These are phyloP conservation scores for Colletotrichum siamense DNA, from an alignment of 2,329 filamentous ascomycete species.

Conservation along the genomic window DNA sequence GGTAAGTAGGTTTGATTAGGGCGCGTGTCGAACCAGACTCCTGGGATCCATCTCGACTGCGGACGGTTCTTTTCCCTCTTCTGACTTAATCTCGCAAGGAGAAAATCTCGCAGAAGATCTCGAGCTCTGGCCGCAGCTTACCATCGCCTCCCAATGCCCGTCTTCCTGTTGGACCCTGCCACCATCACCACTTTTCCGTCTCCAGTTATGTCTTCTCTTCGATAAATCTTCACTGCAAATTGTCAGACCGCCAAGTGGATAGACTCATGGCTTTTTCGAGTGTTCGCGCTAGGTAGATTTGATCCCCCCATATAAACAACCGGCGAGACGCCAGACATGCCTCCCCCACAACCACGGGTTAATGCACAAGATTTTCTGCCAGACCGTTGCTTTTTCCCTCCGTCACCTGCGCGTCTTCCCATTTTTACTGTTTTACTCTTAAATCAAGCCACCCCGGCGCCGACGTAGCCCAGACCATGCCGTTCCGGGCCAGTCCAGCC, in stretches of 20 bases:
- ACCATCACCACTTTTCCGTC: not conserved
- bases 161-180: rapidly evolving
- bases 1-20: not conserved
- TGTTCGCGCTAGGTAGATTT: not conserved
- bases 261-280: not conserved
- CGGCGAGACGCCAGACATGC: not conserved
- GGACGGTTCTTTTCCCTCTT: not conserved
- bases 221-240: not conserved
- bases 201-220: not conserved
- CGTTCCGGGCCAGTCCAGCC: not conserved
- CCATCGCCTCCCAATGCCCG: too few relatives aligned
- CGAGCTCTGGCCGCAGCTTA: not conserved
- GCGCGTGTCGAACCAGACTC: not conserved
- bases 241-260: not conserved
- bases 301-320: not conserved
- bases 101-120: not conserved
- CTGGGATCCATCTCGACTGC: not conserved
- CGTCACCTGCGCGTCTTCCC: not conserved
- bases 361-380: not conserved
- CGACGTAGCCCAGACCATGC: not conserved
- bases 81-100: not conserved
- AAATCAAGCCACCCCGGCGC: not conserved
- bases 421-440: not conserved
- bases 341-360: not conserved
- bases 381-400: not conserved